Evolutionary conservation across 108 stramenopile genomes (phyloP), one percentile per base, ranked within the genome.

Genomic region (Nitzschia sp.): DNA sequence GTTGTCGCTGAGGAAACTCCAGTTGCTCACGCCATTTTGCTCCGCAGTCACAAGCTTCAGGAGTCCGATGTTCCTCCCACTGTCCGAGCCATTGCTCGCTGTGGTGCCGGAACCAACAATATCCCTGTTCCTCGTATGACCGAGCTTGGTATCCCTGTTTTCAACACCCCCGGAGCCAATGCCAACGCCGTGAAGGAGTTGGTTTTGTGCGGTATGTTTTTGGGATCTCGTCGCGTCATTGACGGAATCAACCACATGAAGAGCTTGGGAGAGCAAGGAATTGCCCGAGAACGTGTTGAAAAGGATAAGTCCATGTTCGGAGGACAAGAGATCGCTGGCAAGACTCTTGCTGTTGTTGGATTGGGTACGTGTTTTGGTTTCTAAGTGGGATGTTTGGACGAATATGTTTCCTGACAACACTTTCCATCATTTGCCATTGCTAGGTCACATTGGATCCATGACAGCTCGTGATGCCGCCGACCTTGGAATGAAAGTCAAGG

Each of bases 151-250:
- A 96, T 98, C 64, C 94, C 94, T 21, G 97, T 98, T 38, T 95
- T 98, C 70, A 98, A 98, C 71, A 98, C 97, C 0, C 97, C 97
- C 9, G 97, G 97, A 10, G 97, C 94, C 9, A 98, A 98, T 79
- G 94, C 97, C 67, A 95, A 93, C 62, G 94, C 95, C 19, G 94
- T 95, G 46, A 95, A 93, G 68, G 97, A 98, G 70, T 76, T 98
- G 37, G 92, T 96, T 15, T 52, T 98, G 24, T 90, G 90, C 44
- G 92, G 90, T 21, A 81, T 98, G 78, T 61, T 98, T 11, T 71
- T 95, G 15, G 91, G 89, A 61, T 70, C 74, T 26, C 75, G 97
- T 12, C 75, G 85, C 25, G 78, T 98, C 48, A 84, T 92, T 12
- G 91, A 95, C 60, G 97, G 94, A 14, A 79, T 91, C 66, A 89